phyloP scores from a whole-genome alignment of 257 asterid genomes.

The Solanum etuberosum region DNA sequence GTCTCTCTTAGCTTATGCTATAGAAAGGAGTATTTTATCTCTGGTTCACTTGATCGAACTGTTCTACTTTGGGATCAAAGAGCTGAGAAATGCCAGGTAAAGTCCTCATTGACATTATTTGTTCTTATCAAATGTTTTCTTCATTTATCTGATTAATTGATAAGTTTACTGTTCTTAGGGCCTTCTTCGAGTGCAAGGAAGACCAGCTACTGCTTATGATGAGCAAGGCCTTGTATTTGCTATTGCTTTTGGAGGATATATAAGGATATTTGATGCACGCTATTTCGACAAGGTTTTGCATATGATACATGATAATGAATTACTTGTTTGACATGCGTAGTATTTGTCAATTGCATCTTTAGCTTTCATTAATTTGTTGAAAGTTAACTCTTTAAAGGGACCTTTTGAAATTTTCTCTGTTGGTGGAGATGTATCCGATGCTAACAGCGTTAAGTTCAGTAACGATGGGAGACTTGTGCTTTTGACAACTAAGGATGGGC shows the following conservation, averaged over 20 bases:
- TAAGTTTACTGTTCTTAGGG: slow-evolving; percentile 39
- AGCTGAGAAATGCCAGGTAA: slow-evolving; percentile 96
- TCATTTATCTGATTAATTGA: slow-evolving; percentile 3
- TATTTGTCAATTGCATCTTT: neutral
- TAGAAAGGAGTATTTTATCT: slow-evolving; percentile 73
- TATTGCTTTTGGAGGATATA: slow-evolving; percentile 79
- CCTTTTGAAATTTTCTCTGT: slow-evolving; percentile 83
- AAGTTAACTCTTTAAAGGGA: slow-evolving; percentile 43
- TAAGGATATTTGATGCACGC: slow-evolving; percentile 92
- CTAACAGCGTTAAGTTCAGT: slow-evolving; percentile 82
- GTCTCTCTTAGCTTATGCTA: slow-evolving; percentile 85
- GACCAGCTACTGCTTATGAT: slow-evolving; percentile 89
- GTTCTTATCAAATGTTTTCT: slow-evolving; percentile 4
- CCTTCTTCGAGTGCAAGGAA: slow-evolving; percentile 88
- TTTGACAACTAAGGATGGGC: slow-evolving; percentile 77
- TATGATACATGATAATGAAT: slow-evolving; percentile 1
- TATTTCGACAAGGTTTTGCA: slow-evolving; percentile 71
- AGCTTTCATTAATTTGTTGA: slow-evolving; percentile 10
- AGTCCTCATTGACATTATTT: slow-evolving; percentile 1
- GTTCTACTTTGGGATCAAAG: slow-evolving; percentile 98
- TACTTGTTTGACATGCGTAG: neutral
- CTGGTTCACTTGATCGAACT: slow-evolving; percentile 88
- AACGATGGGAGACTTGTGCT: slow-evolving; percentile 93
- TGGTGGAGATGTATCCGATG: slow-evolving; percentile 88
- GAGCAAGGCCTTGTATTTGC: slow-evolving; percentile 92